Percentiles rank a stretch among this genome's conserved stretches.
These are phyloP conservation scores for Pleurotus salmoneostramineus DNA, from an alignment of 768 basidiomycete genomes.

Conservation along the genomic window DNA sequence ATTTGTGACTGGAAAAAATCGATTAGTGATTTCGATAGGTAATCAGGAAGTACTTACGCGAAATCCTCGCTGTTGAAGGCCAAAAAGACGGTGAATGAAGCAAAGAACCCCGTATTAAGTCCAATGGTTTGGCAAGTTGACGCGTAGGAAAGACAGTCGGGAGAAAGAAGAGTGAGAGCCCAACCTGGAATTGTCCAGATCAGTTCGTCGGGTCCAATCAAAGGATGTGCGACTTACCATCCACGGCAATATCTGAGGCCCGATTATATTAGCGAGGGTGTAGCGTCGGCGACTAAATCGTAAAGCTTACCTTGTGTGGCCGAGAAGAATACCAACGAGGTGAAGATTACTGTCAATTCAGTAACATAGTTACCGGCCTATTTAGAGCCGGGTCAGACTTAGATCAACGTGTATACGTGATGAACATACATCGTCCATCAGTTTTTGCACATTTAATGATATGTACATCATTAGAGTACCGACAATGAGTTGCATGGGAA, in stretches of 20 bases:
- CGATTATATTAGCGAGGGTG: slow-evolving; percentile 9
- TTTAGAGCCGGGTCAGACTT: slow-evolving; percentile 11
- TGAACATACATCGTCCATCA: slow-evolving; percentile 71
- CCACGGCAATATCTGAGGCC: slow-evolving; percentile 87
- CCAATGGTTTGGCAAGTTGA: slow-evolving; percentile 99
- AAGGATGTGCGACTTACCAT: slow-evolving; percentile 54
- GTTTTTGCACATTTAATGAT: slow-evolving; percentile 65
- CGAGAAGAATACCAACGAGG: slow-evolving; percentile 87
- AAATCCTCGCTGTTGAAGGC: slow-evolving; percentile 96
- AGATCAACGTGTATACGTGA: slow-evolving; percentile 5
- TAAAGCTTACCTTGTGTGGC: slow-evolving; percentile 83
- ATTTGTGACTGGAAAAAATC: slow-evolving; percentile 47
- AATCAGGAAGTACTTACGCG: slow-evolving; percentile 42
- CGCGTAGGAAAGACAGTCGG: slow-evolving; percentile 92
- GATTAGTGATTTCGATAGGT: background rate
- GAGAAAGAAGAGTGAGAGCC: slow-evolving; percentile 83
- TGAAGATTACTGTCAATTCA: slow-evolving; percentile 81
- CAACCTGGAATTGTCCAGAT: slow-evolving; percentile 42
- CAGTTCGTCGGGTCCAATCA: background rate
- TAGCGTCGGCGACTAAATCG: background rate
- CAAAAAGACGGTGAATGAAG: slow-evolving; percentile 95
- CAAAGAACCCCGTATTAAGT: slow-evolving; percentile 91
- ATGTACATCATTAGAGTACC: slow-evolving; percentile 81
- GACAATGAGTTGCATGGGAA: slow-evolving; percentile 92
- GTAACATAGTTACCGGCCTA: slow-evolving; percentile 81